Conservation (phyloP, 345 rosid genomes). For the Aquilaria sinensis region DNA sequence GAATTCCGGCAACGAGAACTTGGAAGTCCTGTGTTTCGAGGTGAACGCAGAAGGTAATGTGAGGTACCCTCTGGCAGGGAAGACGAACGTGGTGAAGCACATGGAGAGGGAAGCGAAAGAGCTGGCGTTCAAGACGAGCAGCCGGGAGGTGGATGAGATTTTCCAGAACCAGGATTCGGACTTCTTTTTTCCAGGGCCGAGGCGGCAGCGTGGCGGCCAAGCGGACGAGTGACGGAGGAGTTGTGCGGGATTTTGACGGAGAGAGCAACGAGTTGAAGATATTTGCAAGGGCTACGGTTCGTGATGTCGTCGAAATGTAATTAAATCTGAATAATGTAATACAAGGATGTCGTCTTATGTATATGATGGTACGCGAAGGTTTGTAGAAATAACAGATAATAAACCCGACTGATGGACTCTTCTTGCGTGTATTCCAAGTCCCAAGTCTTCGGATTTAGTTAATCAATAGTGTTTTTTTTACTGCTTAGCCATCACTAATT, state of each 20-base stretch:
- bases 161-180: constrained; percentile 34
- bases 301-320: neutral
- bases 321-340: too few species aligned
- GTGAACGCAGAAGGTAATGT: constrained; percentile 33
- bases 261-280: too few species aligned
- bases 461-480: too few species aligned
- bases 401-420: too few species aligned
- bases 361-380: too few species aligned
- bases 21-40: constrained; percentile 30
- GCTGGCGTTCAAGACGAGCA: constrained; percentile 28
- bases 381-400: too few species aligned
- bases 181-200: constrained; percentile 43
- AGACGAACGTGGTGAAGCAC: constrained; percentile 24
- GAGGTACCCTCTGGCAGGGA: constrained; percentile 32
- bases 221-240: too few species aligned
- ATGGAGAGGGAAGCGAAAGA: constrained; percentile 38
- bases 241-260: constrained; percentile 16
- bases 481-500: too few species aligned
- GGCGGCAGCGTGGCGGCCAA: neutral
- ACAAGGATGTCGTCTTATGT: too few species aligned
- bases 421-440: too few species aligned
- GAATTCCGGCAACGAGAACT: constrained; percentile 23
- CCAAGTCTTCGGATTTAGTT: too few species aligned
- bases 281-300: neutral
- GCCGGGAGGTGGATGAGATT: constrained; percentile 27